Base-by-base conservation (phyloP, 1,284 basidiomycete genomes). In the Sporisorium reilianum region DNA sequence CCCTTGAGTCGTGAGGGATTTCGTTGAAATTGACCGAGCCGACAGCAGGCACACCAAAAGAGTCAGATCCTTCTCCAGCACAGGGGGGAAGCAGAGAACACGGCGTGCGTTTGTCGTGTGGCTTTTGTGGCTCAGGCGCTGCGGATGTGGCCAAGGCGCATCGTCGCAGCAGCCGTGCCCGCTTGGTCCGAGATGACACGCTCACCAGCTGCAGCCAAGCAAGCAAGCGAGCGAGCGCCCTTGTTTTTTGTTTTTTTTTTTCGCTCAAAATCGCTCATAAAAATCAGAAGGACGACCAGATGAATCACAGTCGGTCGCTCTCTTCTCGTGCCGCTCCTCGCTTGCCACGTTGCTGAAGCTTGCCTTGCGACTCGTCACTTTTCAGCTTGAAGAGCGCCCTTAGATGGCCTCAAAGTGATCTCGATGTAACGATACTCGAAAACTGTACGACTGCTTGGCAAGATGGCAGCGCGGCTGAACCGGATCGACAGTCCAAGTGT, bases 21-120 rank as follows among this genome's bases (percentile, higher is more conserved):
- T n/a, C n/a, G n/a, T n/a, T n/a, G 9, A 9, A 30, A 30, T 30
- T 30, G 28, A 30, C 28, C 28, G 28, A 30, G 14, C 44, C 44
- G 44, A 46, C 26, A 41, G 38, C 38, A 41, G n/a, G 38, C 38
- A 41, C 38, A 41, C n/a, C n/a, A n/a, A n/a, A n/a, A n/a, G n/a
- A n/a, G n/a, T n/a, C n/a, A n/a, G n/a, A n/a, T n/a, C n/a, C 38
- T n/a, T 16, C 41, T 23, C 20, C 11, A 46, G 28, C 8, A n/a
- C 16, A n/a, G 6, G 28, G 18, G 28, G 26, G 12, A 26, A 9
- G 11, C 26, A 5, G 12, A 16, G 16, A n/a, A 14, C 16, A 28
- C 9, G 28, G 41, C 14, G 45, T 46, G 45, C 44, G 32, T 34
- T 12, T 38, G 16, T 38, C 36, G n/a, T n/a, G n/a, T n/a, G 36